Percentiles rank a stretch among this genome's conserved stretches.
Evolutionary conservation across 192 early-diverging fungal species (phyloP).

Genomic region (Entomortierella chlamydospora): DNA sequence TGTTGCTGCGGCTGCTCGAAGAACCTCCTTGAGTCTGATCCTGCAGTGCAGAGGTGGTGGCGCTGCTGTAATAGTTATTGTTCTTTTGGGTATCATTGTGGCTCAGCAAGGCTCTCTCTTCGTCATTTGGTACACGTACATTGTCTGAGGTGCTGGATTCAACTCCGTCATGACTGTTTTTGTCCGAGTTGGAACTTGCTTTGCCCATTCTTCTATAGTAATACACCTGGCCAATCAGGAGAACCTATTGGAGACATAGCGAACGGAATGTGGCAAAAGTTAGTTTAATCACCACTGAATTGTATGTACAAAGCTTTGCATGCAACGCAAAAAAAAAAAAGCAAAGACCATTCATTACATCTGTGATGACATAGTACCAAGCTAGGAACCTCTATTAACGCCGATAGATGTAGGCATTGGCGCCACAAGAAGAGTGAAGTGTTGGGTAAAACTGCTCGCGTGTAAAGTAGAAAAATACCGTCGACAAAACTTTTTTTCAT

Average conservation of each 20-base stretch:
- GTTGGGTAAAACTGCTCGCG: background rate
- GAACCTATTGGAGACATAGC: slow-evolving; percentile 1
- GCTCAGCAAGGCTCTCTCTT: background rate
- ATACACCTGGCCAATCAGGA: slow-evolving; percentile 32
- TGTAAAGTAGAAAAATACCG: background rate
- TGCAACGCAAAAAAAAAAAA: background rate
- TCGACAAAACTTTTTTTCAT: too few relatives aligned
- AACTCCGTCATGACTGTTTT: background rate
- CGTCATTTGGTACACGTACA: background rate
- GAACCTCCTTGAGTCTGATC: background rate
- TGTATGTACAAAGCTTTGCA: too few relatives aligned
- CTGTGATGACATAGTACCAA: slow-evolving; percentile 48
- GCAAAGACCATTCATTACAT: slow-evolving; percentile 14
- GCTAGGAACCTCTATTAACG: slow-evolving; percentile 28
- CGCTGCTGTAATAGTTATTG: background rate
- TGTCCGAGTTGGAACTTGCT: background rate
- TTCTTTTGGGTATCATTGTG: background rate
- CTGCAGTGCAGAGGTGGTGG: background rate
- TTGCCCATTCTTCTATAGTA: slow-evolving; percentile 20
- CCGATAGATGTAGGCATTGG: too few relatives aligned
- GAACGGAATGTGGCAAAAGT: background rate
- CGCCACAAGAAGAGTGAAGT: too few relatives aligned
- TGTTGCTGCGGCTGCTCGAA: too few relatives aligned
- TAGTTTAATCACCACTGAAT: too few relatives aligned
- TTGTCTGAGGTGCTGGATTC: background rate